A percentile compares a stretch with the other conserved stretches of the same genome.
These are phyloP conservation scores for Blastobotrys indianensis DNA, from an alignment of 1,139 yeast genomes.

Conservation along the genomic window DNA sequence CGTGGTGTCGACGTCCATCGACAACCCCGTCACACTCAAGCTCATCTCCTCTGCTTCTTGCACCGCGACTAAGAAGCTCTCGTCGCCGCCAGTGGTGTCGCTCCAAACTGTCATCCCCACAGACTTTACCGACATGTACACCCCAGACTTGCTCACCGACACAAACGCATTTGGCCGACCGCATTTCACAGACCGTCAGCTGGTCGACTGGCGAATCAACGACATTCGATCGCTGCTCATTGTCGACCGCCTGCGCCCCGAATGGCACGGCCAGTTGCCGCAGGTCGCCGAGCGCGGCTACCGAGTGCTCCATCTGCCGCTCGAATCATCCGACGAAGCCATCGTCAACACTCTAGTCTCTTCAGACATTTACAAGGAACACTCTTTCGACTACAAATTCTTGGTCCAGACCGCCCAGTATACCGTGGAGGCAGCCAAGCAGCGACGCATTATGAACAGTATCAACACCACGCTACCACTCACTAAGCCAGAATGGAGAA, in stretches of 20 bases:
- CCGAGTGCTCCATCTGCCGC: conserved; percentile 44
- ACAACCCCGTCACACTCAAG: not conserved
- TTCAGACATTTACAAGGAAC: conserved; percentile 56
- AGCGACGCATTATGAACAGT: conserved; percentile 13
- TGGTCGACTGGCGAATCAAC: conserved; percentile 60
- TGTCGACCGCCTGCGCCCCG: conserved; percentile 43
- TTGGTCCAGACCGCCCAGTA: conserved; percentile 52
- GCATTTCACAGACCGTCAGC: conserved; percentile 49
- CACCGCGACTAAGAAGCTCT: not conserved
- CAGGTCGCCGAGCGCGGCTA: conserved; percentile 37
- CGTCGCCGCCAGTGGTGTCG: conserved; percentile 9
- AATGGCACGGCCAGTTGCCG: conserved; percentile 51
- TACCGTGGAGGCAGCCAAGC: conserved; percentile 52
- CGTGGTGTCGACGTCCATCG: not conserved
- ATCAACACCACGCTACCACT: conserved; percentile 15
- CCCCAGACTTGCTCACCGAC: conserved; percentile 40
- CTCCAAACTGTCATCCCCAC: conserved; percentile 43
- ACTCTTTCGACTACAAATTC: conserved; percentile 47
- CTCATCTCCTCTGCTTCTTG: not conserved
- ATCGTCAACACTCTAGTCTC: conserved; percentile 45
- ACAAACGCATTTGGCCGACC: conserved; percentile 52
- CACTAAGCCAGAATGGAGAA: conserved; percentile 57
- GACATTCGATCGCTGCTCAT: conserved; percentile 58
- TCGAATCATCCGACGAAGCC: conserved; percentile 43
- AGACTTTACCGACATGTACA: conserved; percentile 48